These are phyloP conservation scores for Candida adriatica DNA, from an alignment of 805 yeast species.

Conservation along the genomic window DNA sequence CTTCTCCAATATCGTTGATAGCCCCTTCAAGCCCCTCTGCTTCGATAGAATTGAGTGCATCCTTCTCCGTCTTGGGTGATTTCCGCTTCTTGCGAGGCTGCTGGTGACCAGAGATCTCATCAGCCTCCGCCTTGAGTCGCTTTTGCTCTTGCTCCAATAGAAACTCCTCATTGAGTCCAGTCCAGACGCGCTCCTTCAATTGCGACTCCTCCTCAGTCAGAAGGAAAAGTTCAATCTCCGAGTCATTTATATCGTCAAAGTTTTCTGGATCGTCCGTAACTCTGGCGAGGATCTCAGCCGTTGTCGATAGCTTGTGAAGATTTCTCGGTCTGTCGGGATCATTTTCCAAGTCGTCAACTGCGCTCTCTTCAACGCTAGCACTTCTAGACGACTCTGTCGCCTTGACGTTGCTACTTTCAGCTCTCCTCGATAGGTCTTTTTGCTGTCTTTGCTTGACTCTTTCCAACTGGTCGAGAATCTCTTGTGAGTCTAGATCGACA, in stretches of 20 bases:
- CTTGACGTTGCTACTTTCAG: slow-evolving; percentile 16
- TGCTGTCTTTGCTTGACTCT: slow-evolving; percentile 23
- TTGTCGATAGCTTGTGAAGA: slow-evolving; percentile 50
- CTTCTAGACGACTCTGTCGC: slow-evolving; percentile 1
- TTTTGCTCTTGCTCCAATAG: slow-evolving; percentile 80
- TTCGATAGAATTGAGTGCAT: slow-evolving; percentile 26
- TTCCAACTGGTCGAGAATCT: slow-evolving; percentile 24
- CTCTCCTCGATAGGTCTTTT: slow-evolving; percentile 13
- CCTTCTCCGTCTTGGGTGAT: slow-evolving; percentile 23
- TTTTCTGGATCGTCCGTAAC: slow-evolving; percentile 56
- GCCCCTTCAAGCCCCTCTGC: slow-evolving; percentile 35
- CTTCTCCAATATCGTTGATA: slow-evolving; percentile 37
- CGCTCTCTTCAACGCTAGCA: slow-evolving; percentile 1
- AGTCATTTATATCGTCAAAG: slow-evolving; percentile 77
- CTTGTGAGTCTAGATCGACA: slow-evolving; percentile 19
- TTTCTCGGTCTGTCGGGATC: slow-evolving; percentile 48
- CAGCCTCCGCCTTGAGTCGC: slow-evolving; percentile 78
- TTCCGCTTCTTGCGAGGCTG: slow-evolving; percentile 42
- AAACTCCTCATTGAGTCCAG: slow-evolving; percentile 81
- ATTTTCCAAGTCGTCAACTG: slow-evolving; percentile 8
- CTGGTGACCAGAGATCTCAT: slow-evolving; percentile 74
- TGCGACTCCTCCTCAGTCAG: slow-evolving; percentile 63
- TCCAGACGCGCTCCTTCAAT: slow-evolving; percentile 82
- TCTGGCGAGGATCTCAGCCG: slow-evolving; percentile 43
- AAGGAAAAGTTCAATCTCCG: slow-evolving; percentile 56